phyloP scores from a whole-genome alignment of 768 basidiomycete species.

The Lyophyllum semitale region DNA sequence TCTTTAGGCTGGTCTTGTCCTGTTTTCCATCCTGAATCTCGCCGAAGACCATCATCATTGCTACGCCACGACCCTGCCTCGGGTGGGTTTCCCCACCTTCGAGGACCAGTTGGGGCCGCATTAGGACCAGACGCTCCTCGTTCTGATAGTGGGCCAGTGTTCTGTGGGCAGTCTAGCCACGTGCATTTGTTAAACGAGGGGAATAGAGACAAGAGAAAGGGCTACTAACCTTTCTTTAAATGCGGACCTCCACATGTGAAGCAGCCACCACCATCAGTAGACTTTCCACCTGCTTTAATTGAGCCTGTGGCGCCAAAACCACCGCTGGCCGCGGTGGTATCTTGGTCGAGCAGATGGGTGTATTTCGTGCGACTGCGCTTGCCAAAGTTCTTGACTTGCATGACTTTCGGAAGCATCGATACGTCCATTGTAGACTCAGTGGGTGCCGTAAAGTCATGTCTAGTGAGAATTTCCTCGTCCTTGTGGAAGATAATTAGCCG shows the following conservation, averaged over 20 bases:
- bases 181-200: not conserved
- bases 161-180: conserved; percentile 52
- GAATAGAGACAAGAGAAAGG: not conserved
- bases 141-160: conserved; percentile 36
- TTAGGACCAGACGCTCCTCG: conserved; percentile 36
- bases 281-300: conserved; percentile 56
- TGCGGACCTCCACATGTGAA: conserved; percentile 95
- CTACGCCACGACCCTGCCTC: conserved; percentile 39
- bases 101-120: conserved; percentile 28
- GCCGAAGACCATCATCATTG: conserved; percentile 16
- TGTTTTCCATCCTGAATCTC: conserved; percentile 27
- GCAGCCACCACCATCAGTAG: conserved; percentile 69
- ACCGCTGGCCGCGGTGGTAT: conserved; percentile 69
- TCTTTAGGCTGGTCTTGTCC: conserved; percentile 22
- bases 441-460: conserved; percentile 86
- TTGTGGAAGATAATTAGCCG: not conserved
- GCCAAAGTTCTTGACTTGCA: conserved; percentile 96
- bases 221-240: conserved; percentile 75
- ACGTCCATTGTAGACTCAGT: conserved; percentile 90
- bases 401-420: conserved; percentile 86
- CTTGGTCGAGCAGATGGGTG: conserved; percentile 93
- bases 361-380: conserved; percentile 94
- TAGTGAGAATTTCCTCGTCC: conserved; percentile 86
- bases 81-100: conserved; percentile 32
- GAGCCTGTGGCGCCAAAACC: conserved; percentile 66